Conservation (phyloP, 2,329 filamentous ascomycete genomes). For the Aureobasidium sp. region DNA sequence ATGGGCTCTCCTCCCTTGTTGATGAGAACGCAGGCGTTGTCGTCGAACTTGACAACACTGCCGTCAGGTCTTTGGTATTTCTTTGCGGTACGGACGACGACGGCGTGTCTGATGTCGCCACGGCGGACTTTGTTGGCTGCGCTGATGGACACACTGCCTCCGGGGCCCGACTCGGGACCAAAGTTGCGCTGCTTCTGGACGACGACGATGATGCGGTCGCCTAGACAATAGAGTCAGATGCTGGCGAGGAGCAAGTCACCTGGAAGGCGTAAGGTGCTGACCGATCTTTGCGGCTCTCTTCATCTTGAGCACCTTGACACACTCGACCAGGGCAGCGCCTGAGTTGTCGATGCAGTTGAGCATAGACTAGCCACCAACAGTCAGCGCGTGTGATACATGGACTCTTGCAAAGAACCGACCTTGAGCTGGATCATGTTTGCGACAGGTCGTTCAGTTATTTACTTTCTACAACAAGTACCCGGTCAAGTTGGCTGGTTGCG, state of each 20-base stretch:
- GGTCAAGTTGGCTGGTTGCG: background rate
- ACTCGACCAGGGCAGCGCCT: slow-evolving; percentile 93
- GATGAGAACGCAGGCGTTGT: slow-evolving; percentile 95
- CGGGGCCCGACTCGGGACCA: slow-evolving; percentile 61
- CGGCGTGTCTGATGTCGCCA: slow-evolving; percentile 92
- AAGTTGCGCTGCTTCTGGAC: slow-evolving; percentile 90
- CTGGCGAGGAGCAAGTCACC: background rate
- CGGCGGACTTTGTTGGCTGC: slow-evolving; percentile 89
- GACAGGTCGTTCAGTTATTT: background rate
- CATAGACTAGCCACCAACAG: slow-evolving; percentile 58
- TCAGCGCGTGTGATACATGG: background rate
- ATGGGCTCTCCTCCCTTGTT: slow-evolving; percentile 96
- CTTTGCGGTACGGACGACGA: slow-evolving; percentile 87
- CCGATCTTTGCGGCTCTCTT: slow-evolving; percentile 84
- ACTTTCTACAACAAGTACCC: background rate
- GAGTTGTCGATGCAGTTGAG: slow-evolving; percentile 99
- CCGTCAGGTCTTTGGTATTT: slow-evolving; percentile 82
- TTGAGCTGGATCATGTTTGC: slow-evolving; percentile 66
- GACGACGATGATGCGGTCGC: slow-evolving; percentile 93
- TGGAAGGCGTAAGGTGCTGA: slow-evolving; percentile 36
- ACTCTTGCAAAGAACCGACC: slow-evolving; percentile 18
- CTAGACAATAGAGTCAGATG: slow-evolving; percentile 36
- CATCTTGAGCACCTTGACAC: slow-evolving; percentile 84
- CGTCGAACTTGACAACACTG: slow-evolving; percentile 85
- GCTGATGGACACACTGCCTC: slow-evolving; percentile 61